Evolutionary conservation across 2,329 filamentous ascomycete species (phyloP), one percentile per base, ranked within the genome.

Genomic region (Microthyrium microscopicum): DNA sequence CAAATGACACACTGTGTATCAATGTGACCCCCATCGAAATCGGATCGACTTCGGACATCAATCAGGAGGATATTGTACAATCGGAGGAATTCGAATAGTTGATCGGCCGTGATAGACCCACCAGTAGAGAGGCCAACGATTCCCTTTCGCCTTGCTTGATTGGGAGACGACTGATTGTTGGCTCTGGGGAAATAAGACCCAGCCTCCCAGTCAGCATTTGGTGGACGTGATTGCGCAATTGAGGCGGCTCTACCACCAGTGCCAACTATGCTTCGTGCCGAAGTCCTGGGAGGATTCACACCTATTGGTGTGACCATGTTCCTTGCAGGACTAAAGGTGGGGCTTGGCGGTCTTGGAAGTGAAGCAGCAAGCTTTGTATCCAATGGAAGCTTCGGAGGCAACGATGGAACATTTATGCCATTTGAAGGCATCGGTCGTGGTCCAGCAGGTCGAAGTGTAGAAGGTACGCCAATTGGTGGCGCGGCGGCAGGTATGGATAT

Each of bases 1-100:
- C 89, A 98, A 28, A 98, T 82, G 25, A 84, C 80, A 5, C 72
- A 76, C 36, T 75, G 75, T 5, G 79, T 74, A 60, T 79, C 78
- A 41, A 98, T 84, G 50, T 98, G 89, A 0, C 89, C 89, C 30
- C 77, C 67, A 44, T 95, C 83, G 48, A 81, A 98, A 6, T 79
- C 70, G 34, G 79, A 71, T 18, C 89, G 74, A 36, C 70, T 62
- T 25, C 89, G 75, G 26, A 94, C 73, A 52, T 98, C 89, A 42
- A 98, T 83, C 17, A 95, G 53, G 9, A 98, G 58, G 17, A 94
- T 64, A 39, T 56, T 73, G 56, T 57, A 83, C 38, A 63, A 60
- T 36, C 66, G 63, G 48, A 92, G 70, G 36, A 78, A 78, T 29
- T 75, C 68, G 39, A 76, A 68, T 2, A 98, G 63, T 34, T 77